Evolutionary conservation across 106 monocot species (phyloP).

Genomic region (Posidonia australis): DNA sequence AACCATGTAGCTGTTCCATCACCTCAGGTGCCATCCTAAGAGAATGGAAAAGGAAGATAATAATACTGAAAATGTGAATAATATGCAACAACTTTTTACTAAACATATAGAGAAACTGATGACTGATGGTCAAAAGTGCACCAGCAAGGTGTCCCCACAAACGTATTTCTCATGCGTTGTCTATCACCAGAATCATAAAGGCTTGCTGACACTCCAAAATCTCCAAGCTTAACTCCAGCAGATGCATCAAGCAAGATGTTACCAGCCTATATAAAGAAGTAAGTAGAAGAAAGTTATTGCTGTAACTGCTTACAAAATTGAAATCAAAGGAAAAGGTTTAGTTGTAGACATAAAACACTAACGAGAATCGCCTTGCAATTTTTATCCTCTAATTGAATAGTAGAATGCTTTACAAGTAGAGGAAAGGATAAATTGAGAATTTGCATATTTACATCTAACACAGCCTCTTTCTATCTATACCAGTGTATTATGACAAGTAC

Average conservation of each 20-base stretch:
- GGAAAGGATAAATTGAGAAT: too few species aligned
- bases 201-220: conserved; percentile 88
- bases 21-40: conserved; percentile 96
- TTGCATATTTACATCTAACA: too few species aligned
- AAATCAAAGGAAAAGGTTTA: too few species aligned
- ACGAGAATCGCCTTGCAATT: too few species aligned
- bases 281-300: neutral
- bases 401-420: too few species aligned
- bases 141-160: conserved; percentile 97
- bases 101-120: neutral
- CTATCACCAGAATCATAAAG: conserved; percentile 86
- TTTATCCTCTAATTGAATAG: too few species aligned
- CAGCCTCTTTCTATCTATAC: too few species aligned
- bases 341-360: too few species aligned
- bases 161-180: conserved; percentile 70
- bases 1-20: conserved; percentile 62
- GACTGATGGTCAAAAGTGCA: conserved; percentile 6
- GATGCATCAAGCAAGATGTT: conserved; percentile 68
- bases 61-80: neutral
- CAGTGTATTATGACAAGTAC: too few species aligned
- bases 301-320: too few species aligned
- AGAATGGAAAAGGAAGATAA: neutral
- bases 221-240: conserved; percentile 76
- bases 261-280: conserved; percentile 45
- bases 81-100: neutral